These are phyloP conservation scores for Peribolospora baueri DNA, from an alignment of 768 basidiomycete species.

Conservation along the genomic window DNA sequence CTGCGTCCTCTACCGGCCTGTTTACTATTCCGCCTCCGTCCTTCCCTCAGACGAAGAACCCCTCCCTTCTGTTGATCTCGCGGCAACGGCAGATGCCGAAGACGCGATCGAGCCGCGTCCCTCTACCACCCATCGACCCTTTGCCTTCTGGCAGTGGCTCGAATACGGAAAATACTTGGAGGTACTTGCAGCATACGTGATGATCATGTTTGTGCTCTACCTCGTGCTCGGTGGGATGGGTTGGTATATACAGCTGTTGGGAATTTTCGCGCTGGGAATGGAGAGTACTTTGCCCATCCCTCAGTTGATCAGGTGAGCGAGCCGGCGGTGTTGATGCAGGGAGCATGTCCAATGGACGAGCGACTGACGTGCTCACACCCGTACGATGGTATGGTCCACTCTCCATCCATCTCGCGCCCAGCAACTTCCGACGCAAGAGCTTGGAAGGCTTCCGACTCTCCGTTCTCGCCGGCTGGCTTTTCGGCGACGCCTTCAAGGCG, in stretches of 20 bases:
- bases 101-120: neutral
- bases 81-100: no score
- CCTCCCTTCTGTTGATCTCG: no score
- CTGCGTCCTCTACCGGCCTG: conserved; percentile 7
- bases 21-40: neutral
- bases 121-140: neutral
- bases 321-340: no score
- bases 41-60: neutral
- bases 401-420: conserved; percentile 9
- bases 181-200: neutral
- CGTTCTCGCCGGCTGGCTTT: conserved; percentile 8
- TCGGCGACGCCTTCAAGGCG: conserved; percentile 9
- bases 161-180: neutral
- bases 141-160: conserved; percentile 9
- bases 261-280: neutral
- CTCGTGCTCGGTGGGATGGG: neutral
- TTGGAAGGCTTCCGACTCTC: conserved; percentile 9
- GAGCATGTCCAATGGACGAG: no score
- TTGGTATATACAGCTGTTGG: no score
- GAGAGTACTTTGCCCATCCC: neutral
- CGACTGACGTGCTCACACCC: no score
- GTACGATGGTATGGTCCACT: neutral
- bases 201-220: neutral
- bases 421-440: conserved; percentile 10
- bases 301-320: neutral